Percentiles rank a stretch among this genome's conserved stretches.
Evolutionary conservation across 305 asterid species (phyloP).

Genomic region (Plantago coronopus): DNA sequence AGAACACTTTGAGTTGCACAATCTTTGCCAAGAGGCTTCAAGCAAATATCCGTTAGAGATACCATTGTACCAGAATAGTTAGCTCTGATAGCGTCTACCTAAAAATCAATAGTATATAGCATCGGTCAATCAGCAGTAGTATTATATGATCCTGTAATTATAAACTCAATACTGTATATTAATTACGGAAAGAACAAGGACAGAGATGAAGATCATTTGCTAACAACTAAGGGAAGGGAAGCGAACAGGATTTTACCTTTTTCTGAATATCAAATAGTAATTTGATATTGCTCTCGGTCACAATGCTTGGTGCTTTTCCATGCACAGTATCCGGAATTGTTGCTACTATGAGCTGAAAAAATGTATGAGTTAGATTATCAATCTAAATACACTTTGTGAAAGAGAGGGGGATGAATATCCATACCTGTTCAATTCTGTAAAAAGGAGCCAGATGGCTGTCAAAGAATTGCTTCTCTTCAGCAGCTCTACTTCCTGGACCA

Average conservation of each 20-base stretch:
- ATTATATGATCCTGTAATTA: background rate
- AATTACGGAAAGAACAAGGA: slow-evolving; percentile 2
- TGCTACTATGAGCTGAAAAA: slow-evolving; percentile 89
- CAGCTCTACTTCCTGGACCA: slow-evolving; percentile 98
- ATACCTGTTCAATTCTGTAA: slow-evolving; percentile 97
- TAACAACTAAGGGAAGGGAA: slow-evolving; percentile 4
- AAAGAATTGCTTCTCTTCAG: slow-evolving; percentile 84
- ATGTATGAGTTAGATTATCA: slow-evolving; percentile 19
- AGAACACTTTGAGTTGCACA: slow-evolving; percentile 98
- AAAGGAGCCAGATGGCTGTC: slow-evolving; percentile 95
- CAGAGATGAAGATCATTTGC: slow-evolving; percentile 7
- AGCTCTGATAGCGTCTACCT: slow-evolving; percentile 92
- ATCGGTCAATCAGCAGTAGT: slow-evolving; percentile 11
- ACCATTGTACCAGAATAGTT: slow-evolving; percentile 81
- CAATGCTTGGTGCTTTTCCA: slow-evolving; percentile 79
- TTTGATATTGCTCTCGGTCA: slow-evolving; percentile 81
- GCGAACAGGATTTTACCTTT: slow-evolving; percentile 47
- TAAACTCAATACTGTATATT: background rate
- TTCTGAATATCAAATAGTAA: slow-evolving; percentile 84
- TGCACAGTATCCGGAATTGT: slow-evolving; percentile 55
- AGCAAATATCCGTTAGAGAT: slow-evolving; percentile 86
- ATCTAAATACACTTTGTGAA: slow-evolving; percentile 6
- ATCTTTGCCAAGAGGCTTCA: slow-evolving; percentile 97
- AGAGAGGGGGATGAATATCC: slow-evolving; percentile 3
- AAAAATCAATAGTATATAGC: slow-evolving; percentile 26